Evolutionary conservation across 2,329 filamentous ascomycete species (phyloP).

Genomic region (Monosporascus sp.): DNA sequence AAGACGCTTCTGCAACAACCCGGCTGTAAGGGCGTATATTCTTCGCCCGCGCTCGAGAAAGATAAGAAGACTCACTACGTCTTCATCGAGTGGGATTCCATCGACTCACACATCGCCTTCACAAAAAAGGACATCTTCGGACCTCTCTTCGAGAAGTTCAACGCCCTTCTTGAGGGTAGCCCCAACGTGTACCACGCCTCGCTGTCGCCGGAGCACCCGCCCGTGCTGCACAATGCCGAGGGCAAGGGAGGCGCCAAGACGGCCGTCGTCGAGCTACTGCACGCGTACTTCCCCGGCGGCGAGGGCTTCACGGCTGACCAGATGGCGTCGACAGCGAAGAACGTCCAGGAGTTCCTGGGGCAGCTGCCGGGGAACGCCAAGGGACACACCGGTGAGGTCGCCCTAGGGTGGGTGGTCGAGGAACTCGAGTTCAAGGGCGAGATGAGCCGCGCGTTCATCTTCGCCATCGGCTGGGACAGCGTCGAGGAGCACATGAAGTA

Average conservation of each 20-base stretch:
- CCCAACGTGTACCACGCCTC: constrained; percentile 13
- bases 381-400: constrained; percentile 10
- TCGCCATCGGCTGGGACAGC: constrained; percentile 17
- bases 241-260: background rate
- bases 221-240: constrained; percentile 5
- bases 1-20: constrained; percentile 10
- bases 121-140: constrained; percentile 6
- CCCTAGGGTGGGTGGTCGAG: constrained; percentile 18
- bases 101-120: constrained; percentile 16
- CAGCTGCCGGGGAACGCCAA: background rate
- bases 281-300: constrained; percentile 12
- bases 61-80: constrained; percentile 4
- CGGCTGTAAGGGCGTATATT: constrained; percentile 16
- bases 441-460: constrained; percentile 10
- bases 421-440: constrained; percentile 11
- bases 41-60: constrained; percentile 11
- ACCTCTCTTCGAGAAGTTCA: constrained; percentile 9
- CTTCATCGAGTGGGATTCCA: constrained; percentile 20
- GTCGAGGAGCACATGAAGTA: constrained; percentile 11
- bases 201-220: constrained; percentile 13
- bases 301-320: constrained; percentile 2
- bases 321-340: background rate
- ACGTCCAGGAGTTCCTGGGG: constrained; percentile 3
- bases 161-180: background rate
- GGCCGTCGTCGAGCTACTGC: constrained; percentile 13